Evolutionary conservation across 192 early-diverging fungal species (phyloP).

Genomic region (Gorgonomyces haynaldii): DNA sequence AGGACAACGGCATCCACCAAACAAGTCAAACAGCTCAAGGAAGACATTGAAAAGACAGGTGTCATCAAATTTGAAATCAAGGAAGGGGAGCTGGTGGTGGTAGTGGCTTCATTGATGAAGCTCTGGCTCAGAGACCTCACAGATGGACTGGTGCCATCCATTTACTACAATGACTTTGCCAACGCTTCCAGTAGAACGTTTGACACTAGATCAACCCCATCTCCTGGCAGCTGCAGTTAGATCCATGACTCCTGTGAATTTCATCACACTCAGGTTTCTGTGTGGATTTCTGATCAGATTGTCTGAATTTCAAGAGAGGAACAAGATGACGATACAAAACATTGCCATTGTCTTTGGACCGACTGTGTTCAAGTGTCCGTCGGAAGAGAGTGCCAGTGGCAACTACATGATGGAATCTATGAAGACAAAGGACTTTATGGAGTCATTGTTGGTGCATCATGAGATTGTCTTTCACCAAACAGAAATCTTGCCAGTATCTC

Average conservation of each 20-base stretch:
- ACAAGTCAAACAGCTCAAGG: constrained; percentile 18
- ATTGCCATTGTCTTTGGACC: constrained; percentile 91
- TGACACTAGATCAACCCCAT: constrained; percentile 6
- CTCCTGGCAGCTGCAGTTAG: constrained; percentile 10
- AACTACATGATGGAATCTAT: neutral
- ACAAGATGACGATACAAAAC: constrained; percentile 75
- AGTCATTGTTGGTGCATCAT: constrained; percentile 4
- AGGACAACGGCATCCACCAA: constrained; percentile 22
- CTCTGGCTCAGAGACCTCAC: constrained; percentile 33
- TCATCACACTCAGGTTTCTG: constrained; percentile 14
- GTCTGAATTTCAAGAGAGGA: constrained; percentile 7
- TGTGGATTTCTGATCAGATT: constrained; percentile 16
- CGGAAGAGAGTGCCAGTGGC: constrained; percentile 11
- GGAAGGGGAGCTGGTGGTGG: constrained; percentile 12
- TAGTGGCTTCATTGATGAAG: constrained; percentile 28
- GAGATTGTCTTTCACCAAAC: neutral
- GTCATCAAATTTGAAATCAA: constrained; percentile 15
- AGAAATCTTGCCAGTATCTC: no score
- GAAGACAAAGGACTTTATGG: constrained; percentile 15
- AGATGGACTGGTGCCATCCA: constrained; percentile 26
- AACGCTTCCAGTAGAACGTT: neutral
- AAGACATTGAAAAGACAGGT: constrained; percentile 19
- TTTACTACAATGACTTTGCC: constrained; percentile 12
- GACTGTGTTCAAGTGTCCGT: constrained; percentile 69
- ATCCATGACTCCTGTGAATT: constrained; percentile 15